Evolutionary conservation across 371 early-diverging fungal genomes (phyloP).

Genomic region (Mucor indicus): DNA sequence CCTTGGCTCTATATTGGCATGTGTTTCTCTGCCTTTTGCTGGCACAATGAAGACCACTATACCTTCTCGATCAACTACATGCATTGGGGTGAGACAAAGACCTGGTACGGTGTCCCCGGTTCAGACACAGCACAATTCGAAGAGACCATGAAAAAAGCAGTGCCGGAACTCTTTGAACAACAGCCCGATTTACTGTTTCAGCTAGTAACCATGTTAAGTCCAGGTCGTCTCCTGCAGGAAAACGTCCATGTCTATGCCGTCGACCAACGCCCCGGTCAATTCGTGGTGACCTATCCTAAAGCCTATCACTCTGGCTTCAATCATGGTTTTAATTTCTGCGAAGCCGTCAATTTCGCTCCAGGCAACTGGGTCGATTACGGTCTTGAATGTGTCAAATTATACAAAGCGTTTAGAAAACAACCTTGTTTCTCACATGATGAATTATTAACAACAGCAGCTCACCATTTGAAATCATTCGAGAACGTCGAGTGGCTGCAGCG

Average conservation of each 20-base stretch:
- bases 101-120: slow-evolving; percentile 95
- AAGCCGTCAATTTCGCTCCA: slow-evolving; percentile 96
- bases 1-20: slow-evolving; percentile 98
- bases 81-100: slow-evolving; percentile 96
- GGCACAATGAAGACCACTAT: slow-evolving; percentile 97
- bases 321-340: slow-evolving; percentile 94
- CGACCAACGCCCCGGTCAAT: slow-evolving; percentile 92
- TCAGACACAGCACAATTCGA: slow-evolving; percentile 82
- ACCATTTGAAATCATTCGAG: slow-evolving; percentile 36
- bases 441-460: slow-evolving; percentile 64
- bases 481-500: slow-evolving; percentile 54
- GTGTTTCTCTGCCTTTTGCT: slow-evolving; percentile 95
- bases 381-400: slow-evolving; percentile 71
- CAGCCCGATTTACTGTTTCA: slow-evolving; percentile 93
- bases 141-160: slow-evolving; percentile 70
- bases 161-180: slow-evolving; percentile 87
- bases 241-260: slow-evolving; percentile 73
- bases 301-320: slow-evolving; percentile 97
- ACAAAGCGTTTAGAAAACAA: slow-evolving; percentile 70
- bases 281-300: slow-evolving; percentile 93
- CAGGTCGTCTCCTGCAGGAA: slow-evolving; percentile 67
- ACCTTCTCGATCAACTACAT: slow-evolving; percentile 95
- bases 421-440: slow-evolving; percentile 96
- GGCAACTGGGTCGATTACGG: slow-evolving; percentile 89
- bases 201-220: slow-evolving; percentile 86